Percentiles rank a stretch among this genome's conserved stretches.
Conservation (phyloP, 306 rosid genomes). For the Argentina anserina region DNA sequence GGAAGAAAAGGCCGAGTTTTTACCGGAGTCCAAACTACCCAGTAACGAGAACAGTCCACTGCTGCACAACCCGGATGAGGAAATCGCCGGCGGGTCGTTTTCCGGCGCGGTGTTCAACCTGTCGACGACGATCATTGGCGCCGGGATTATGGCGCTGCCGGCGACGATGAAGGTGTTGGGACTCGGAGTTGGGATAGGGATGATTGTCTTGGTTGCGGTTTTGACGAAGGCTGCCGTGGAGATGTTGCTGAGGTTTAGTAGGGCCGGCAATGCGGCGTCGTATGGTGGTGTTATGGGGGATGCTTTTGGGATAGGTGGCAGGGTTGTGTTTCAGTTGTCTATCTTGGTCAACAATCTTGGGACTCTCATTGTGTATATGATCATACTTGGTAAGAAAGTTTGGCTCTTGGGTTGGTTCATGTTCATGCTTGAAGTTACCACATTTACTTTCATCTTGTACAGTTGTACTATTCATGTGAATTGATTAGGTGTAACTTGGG, state of each 20-base stretch:
- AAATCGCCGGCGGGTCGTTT: conserved; percentile 37
- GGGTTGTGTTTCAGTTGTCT: conserved; percentile 40
- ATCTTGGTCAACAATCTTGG: conserved; percentile 59
- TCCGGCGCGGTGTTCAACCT: conserved; percentile 53
- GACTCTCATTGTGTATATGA: conserved; percentile 59
- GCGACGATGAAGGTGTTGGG: conserved; percentile 74
- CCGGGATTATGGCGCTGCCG: conserved; percentile 76
- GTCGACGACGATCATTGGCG: conserved; percentile 68
- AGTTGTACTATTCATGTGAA: background rate
- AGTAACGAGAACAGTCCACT: conserved; percentile 24
- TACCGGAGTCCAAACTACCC: conserved; percentile 13
- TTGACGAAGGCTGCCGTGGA: conserved; percentile 48
- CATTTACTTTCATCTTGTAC: background rate
- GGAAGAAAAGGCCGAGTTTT: conserved; percentile 6
- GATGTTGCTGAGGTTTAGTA: conserved; percentile 54
- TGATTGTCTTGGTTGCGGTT: conserved; percentile 47
- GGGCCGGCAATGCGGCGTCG: conserved; percentile 31
- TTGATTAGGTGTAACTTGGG: background rate
- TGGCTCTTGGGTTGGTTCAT: background rate
- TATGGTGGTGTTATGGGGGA: conserved; percentile 47
- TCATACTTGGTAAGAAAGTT: conserved; percentile 47
- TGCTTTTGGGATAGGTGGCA: conserved; percentile 53
- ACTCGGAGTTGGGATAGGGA: conserved; percentile 35
- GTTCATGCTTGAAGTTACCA: background rate
- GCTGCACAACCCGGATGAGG: conserved; percentile 3